Evolutionary conservation across 257 asterid genomes (phyloP).

Genomic region (Solanum commersonii): DNA sequence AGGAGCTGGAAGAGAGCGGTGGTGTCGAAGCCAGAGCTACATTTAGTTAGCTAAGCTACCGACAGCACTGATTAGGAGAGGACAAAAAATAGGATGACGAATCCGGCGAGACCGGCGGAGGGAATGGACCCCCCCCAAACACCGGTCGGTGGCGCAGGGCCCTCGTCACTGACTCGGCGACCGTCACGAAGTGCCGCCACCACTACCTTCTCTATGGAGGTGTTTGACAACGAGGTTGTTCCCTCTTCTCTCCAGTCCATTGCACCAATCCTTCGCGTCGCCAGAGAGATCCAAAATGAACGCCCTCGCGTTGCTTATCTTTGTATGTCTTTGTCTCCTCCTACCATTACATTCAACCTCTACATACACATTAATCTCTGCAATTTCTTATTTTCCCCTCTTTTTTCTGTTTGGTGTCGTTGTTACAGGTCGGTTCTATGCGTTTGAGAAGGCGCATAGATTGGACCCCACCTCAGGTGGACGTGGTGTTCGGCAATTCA

Average conservation of each 20-base stretch:
- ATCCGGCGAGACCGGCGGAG: background rate
- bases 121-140: background rate
- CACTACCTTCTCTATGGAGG: slow-evolving; percentile 84
- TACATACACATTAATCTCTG: background rate
- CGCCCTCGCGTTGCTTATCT: slow-evolving; percentile 95
- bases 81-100: background rate
- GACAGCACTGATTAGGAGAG: background rate
- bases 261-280: slow-evolving; percentile 92
- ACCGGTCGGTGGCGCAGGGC: background rate
- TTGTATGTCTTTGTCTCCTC: slow-evolving; percentile 28
- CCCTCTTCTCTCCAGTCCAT: slow-evolving; percentile 91
- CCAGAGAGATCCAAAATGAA: slow-evolving; percentile 64
- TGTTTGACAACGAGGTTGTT: slow-evolving; percentile 89
- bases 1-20: background rate
- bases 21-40: background rate
- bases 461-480: slow-evolving; percentile 87
- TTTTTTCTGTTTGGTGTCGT: background rate
- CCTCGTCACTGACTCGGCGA: slow-evolving; percentile 50
- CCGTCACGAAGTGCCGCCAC: slow-evolving; percentile 88
- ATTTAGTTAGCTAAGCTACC: background rate
- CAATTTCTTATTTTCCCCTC: background rate
- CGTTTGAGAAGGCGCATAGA: slow-evolving; percentile 95
- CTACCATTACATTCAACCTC: background rate
- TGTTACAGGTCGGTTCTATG: slow-evolving; percentile 80
- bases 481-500: slow-evolving; percentile 97